Evolutionary conservation across 768 basidiomycete genomes (phyloP).

Genomic region (Dioszegia aurantiaca): DNA sequence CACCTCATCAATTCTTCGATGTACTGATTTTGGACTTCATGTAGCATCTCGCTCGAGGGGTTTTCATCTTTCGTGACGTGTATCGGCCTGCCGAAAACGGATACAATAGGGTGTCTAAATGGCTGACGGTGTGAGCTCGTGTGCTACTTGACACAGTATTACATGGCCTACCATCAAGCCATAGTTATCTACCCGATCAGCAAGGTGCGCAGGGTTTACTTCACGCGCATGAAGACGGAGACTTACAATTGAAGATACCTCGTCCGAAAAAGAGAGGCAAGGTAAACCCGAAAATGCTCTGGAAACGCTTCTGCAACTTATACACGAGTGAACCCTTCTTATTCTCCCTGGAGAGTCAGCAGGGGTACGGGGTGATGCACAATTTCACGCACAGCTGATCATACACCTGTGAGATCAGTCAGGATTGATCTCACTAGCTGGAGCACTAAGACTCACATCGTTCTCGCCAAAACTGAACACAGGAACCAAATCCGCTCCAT

Average conservation of each 20-base stretch:
- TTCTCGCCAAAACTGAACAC: slow-evolving; percentile 99
- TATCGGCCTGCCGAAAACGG: slow-evolving; percentile 90
- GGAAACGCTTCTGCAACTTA: slow-evolving; percentile 83
- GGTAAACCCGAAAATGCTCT: slow-evolving; percentile 89
- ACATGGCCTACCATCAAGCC: slow-evolving; percentile 63
- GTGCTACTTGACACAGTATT: background rate
- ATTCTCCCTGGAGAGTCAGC: slow-evolving; percentile 58
- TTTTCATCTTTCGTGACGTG: slow-evolving; percentile 71
- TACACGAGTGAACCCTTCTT: slow-evolving; percentile 85
- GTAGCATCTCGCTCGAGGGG: slow-evolving; percentile 77
- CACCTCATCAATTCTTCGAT: slow-evolving; percentile 89
- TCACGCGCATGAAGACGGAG: background rate
- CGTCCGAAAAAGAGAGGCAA: slow-evolving; percentile 95
- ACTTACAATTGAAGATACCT: slow-evolving; percentile 82
- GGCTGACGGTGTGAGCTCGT: slow-evolving; percentile 56
- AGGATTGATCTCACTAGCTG: background rate
- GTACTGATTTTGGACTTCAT: slow-evolving; percentile 74
- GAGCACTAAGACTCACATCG: slow-evolving; percentile 70
- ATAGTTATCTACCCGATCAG: slow-evolving; percentile 69
- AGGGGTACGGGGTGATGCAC: background rate
- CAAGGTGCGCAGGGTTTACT: background rate
- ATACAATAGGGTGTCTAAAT: slow-evolving; percentile 90
- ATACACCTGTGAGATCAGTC: slow-evolving; percentile 66
- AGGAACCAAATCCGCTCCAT: slow-evolving; percentile 81
- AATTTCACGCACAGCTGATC: slow-evolving; percentile 68